phyloP scores from a whole-genome alignment of 768 basidiomycete genomes.

The Mycena capillaripes region DNA sequence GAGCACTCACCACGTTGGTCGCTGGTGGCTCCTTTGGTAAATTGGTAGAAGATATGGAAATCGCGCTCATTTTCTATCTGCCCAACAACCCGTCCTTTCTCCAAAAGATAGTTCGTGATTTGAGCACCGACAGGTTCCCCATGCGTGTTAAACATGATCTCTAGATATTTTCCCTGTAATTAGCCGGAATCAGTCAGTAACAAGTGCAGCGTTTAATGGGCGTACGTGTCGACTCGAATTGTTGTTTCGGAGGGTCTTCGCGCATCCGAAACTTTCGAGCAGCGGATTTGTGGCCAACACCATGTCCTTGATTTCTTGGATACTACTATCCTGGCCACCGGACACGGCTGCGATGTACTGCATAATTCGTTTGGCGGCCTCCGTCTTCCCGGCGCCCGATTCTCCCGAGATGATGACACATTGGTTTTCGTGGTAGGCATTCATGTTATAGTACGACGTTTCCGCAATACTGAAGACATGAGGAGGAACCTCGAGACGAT shows the following conservation, averaged over 20 bases:
- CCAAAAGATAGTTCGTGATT: conserved; percentile 97
- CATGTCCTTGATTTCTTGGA: conserved; percentile 99
- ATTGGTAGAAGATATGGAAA: conserved; percentile 99
- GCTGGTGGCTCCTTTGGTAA: conserved; percentile 93
- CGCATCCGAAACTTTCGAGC: conserved; percentile 98
- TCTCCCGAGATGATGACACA: conserved; percentile 99
- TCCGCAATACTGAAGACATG: conserved; percentile 99
- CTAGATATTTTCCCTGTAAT: conserved; percentile 94
- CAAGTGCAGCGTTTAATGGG: conserved; percentile 33
- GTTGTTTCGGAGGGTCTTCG: conserved; percentile 98
- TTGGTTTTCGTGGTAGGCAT: conserved; percentile 98
- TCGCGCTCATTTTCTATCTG: conserved; percentile 97
- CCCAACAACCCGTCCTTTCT: conserved; percentile 97
- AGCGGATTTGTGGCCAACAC: conserved; percentile 98
- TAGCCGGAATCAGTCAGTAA: conserved; percentile 28
- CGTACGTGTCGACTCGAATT: conserved; percentile 98
- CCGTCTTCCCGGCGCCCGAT: conserved; percentile 99
- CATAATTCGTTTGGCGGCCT: conserved; percentile 99
- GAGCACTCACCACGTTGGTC: conserved; percentile 85
- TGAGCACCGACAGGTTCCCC: conserved; percentile 98
- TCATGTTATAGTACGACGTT: conserved; percentile 98
- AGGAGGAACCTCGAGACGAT: conserved; percentile 96
- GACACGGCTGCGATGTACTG: conserved; percentile 99
- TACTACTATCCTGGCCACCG: conserved; percentile 88
- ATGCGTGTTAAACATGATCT: conserved; percentile 97